Evolutionary conservation across 2,329 filamentous ascomycete species (phyloP), one percentile per base, ranked within the genome.

Genomic region (Trichoderma sp.): DNA sequence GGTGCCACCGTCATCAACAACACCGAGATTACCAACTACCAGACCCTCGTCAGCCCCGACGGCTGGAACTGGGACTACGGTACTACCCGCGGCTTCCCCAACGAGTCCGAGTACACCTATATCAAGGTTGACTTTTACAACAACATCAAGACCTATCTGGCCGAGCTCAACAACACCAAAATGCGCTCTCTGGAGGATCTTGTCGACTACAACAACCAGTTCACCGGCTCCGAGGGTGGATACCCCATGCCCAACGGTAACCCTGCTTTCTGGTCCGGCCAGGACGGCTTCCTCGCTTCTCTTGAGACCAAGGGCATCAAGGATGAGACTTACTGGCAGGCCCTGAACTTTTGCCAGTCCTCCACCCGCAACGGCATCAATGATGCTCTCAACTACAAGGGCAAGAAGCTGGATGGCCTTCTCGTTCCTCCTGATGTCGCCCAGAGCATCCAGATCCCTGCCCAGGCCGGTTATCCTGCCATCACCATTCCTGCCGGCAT

Each of bases 61-160:
- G 89, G 89, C n/a, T 94, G 91, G 91, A 83, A 93, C 77, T 94
- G 91, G 86, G 89, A 91, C 74, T 91, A 88, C 71, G 90, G 90
- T 16, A 83, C 73, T 6, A 84, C 82, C 1, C 85, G 89, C 4
- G 89, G 89, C 2, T 88, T 82, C 73, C 80, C 88, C n/a, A 92
- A 93, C 70, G 87, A 92, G 78, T 92, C 89, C 16, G 91, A 93
- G 77, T 93, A 90, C 78, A 91, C 88, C 0, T 87, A 90, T 60
- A 83, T 93, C 72, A 92, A 92, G 77, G 87, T 89, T 0, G 89
- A 92, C 76, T 91, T 91, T 74, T 91, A 90, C 78, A 85, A 84
- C 74, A 83, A 86, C 75, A 83, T 92, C 77, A 83, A 85, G 67
- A 77, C 81, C 0, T 93, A 92, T 72, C 85, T 92, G 0, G 81